Evolutionary conservation across 495 filamentous ascomycete species (phyloP), one percentile per base, ranked within the genome.

Genomic region (Podospora comata): DNA sequence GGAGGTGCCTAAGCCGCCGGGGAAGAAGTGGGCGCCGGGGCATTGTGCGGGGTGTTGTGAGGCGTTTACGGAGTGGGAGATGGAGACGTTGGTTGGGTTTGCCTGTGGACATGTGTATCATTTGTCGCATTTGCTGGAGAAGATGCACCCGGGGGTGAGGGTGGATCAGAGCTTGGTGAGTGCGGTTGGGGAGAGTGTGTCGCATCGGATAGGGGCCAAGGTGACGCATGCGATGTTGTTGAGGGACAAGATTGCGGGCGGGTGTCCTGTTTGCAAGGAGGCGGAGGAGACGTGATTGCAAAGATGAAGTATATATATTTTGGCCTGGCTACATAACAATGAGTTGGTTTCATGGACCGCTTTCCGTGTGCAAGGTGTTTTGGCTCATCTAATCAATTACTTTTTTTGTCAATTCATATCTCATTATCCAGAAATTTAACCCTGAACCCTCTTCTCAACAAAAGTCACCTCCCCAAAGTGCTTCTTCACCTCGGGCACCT

Each of bases 71-170:
- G 80, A 82, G 67, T 78, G 73, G 86, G 91, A 94, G 73, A 83
- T 79, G 62, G 88, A 94, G 69, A 91, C 92, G 7, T 86, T 99
- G 9, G 85, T 98, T 7, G 93, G 91, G 34, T 99, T 97, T 70
- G 91, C 91, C 5, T 99, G 95, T 77, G 90, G 91, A 0, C 94
- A 99, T 73, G 85, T 94, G 34, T 99, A 94, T 79, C 95, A 99
- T 71, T 82, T 97, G 6, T 84, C 87, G 9, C 95, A 96, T 73
- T 79, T 99, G 16, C 84, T 92, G 1, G 79, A 79, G 69, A 73
- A 83, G 58, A 60, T 86, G 65, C 72, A 83, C 34, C 82, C 81
- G 0, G 81, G 77, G 0, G 66, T 81, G 60, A 59, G 68, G 5
- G 65, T 75, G 27, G 78, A 79, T 27, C 67, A 73, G 15, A 71